Evolutionary conservation across 805 yeast genomes (phyloP).

Genomic region (Candida xyloterini): DNA sequence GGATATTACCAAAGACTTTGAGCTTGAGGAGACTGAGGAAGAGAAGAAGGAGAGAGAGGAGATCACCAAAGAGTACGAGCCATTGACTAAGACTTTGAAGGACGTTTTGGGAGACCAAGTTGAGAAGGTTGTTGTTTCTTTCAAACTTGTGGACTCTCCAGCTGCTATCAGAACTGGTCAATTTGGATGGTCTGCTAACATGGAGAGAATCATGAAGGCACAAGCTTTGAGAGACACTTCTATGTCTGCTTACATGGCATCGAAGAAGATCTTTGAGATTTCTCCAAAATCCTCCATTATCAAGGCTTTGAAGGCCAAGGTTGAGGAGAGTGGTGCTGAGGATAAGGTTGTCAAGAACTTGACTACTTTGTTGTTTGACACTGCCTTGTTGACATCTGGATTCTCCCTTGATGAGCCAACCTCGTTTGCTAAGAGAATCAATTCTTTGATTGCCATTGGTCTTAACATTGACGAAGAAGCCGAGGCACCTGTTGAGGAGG

Average conservation of each 20-base stretch:
- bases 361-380: conserved; percentile 93
- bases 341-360: conserved; percentile 98
- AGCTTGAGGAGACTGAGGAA: conserved; percentile 96
- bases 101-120: conserved; percentile 97
- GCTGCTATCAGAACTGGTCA: conserved; percentile 99
- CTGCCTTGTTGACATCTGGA: conserved; percentile 98
- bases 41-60: conserved; percentile 93
- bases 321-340: conserved; percentile 94
- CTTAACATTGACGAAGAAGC: conserved; percentile 91
- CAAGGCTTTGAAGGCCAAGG: conserved; percentile 93
- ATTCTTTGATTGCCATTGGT: conserved; percentile 97
- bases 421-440: conserved; percentile 95
- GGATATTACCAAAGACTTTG: conserved; percentile 98
- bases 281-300: conserved; percentile 96
- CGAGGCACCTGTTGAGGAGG: conserved; percentile 37
- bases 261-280: conserved; percentile 98
- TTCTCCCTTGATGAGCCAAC: conserved; percentile 98
- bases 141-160: conserved; percentile 96
- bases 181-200: conserved; percentile 99
- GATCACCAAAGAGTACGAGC: conserved; percentile 89
- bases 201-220: conserved; percentile 99
- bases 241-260: conserved; percentile 99
- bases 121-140: conserved; percentile 98
- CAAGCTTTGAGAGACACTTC: conserved; percentile 98
- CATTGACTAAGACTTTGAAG: conserved; percentile 92